Evolutionary conservation across 2,329 filamentous ascomycete genomes (phyloP).

Genomic region (Pezicula neosporulosa): DNA sequence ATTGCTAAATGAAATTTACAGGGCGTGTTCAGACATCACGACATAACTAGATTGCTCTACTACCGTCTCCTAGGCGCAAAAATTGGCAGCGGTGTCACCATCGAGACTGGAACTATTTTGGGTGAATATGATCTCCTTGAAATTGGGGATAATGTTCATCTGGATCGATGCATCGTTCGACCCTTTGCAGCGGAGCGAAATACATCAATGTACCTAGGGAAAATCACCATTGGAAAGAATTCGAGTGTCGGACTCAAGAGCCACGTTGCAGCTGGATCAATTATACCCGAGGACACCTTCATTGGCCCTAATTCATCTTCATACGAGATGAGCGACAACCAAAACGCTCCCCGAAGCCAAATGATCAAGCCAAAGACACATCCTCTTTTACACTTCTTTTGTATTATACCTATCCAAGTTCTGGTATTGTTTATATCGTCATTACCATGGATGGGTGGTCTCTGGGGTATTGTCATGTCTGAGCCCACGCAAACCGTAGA

Average conservation of each 20-base stretch:
- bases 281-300: conserved; percentile 44
- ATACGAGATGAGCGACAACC: conserved; percentile 47
- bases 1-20: conserved; percentile 8
- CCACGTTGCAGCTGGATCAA: conserved; percentile 47
- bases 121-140: conserved; percentile 57
- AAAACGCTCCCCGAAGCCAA: conserved; percentile 44
- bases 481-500: conserved; percentile 30
- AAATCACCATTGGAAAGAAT: conserved; percentile 45
- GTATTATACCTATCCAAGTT: conserved; percentile 39
- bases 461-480: conserved; percentile 41
- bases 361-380: conserved; percentile 38
- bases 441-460: conserved; percentile 41
- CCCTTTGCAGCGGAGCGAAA: conserved; percentile 55
- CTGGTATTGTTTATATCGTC: conserved; percentile 39
- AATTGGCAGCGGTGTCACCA: conserved; percentile 47
- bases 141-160: conserved; percentile 44
- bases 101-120: conserved; percentile 37
- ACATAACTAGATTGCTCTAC: conserved; percentile 40
- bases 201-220: conserved; percentile 53
- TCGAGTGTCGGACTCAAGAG: conserved; percentile 44
- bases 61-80: conserved; percentile 49
- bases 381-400: conserved; percentile 38
- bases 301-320: conserved; percentile 55
- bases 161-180: conserved; percentile 45
- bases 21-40: conserved; percentile 40